phyloP scores from a whole-genome alignment of 345 rosid genomes.

The Corchorus capsularis region DNA sequence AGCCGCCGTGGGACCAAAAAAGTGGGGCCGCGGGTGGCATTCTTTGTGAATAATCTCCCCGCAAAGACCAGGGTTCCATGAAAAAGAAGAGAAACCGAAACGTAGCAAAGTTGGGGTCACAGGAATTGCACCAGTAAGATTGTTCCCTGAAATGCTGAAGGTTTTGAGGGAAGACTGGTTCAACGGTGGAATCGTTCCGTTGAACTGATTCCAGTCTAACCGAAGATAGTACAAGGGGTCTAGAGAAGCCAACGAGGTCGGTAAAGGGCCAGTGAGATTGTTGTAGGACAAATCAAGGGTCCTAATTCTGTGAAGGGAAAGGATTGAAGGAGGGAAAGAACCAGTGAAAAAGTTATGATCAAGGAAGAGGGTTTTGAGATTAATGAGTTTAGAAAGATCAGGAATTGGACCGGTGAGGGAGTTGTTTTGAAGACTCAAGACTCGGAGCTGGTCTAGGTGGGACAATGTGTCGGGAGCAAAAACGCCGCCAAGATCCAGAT shows the following conservation, averaged over 20 bases:
- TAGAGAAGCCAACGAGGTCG: conserved; percentile 38
- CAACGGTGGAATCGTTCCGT: conserved; percentile 64
- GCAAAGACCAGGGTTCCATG: conserved; percentile 71
- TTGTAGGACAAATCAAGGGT: conserved; percentile 72
- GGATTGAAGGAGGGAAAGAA: conserved; percentile 64
- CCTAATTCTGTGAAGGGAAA: conserved; percentile 57
- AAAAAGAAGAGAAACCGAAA: conserved; percentile 60
- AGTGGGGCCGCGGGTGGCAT: conserved; percentile 61
- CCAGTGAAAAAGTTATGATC: conserved; percentile 72
- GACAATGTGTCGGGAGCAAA: conserved; percentile 56
- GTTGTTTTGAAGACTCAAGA: conserved; percentile 78
- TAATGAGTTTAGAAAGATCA: conserved; percentile 64
- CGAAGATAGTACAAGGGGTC: conserved; percentile 59
- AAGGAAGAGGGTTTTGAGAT: conserved; percentile 74
- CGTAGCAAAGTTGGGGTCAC: conserved; percentile 58
- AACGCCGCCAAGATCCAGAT: conserved; percentile 60
- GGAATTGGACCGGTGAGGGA: conserved; percentile 81
- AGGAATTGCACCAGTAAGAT: conserved; percentile 72
- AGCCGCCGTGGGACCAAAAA: conserved; percentile 52
- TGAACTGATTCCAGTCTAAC: conserved; percentile 64
- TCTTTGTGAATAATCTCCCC: conserved; percentile 88
- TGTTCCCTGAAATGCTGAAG: conserved; percentile 72
- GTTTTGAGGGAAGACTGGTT: conserved; percentile 73
- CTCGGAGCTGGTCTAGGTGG: conserved; percentile 82
- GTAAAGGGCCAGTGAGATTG: conserved; percentile 62